Evolutionary conservation across 2,329 filamentous ascomycete species (phyloP).

Genomic region (Cercospora nicotianae): DNA sequence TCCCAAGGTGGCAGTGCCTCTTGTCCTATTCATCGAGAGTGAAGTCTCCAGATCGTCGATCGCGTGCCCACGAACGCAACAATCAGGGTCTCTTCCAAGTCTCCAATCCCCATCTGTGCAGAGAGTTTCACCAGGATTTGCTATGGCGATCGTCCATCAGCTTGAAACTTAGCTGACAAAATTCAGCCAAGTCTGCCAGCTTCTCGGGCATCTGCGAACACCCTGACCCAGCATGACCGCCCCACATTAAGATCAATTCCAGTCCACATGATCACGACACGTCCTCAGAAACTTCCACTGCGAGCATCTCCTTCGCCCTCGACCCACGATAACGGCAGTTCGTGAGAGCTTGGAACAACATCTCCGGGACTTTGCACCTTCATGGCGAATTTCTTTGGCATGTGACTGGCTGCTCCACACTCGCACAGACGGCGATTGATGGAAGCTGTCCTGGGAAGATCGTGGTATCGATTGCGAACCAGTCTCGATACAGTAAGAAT

Average conservation of each 20-base stretch:
- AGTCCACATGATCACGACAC: constrained; percentile 10
- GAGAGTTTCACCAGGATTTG: constrained; percentile 3
- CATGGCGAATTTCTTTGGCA: background rate
- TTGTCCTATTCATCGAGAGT: background rate
- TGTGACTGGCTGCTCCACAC: background rate
- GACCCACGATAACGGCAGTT: background rate
- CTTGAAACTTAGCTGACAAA: background rate
- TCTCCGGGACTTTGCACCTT: background rate
- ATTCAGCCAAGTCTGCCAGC: constrained; percentile 11
- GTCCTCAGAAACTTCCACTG: background rate
- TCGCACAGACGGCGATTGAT: background rate
- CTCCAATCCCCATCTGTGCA: background rate
- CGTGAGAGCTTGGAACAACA: background rate
- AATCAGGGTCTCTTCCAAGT: background rate
- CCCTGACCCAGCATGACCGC: constrained; percentile 4
- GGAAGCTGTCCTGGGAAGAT: background rate
- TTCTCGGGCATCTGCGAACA: constrained; percentile 7
- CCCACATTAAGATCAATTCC: background rate
- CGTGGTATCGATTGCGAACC: background rate
- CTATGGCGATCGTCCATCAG: background rate
- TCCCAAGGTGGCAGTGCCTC: background rate
- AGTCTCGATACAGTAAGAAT: background rate
- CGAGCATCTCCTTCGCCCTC: constrained; percentile 4
- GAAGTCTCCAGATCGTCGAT: background rate
- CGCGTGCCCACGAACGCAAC: background rate